phyloP scores from a whole-genome alignment of 202 grass and related monocot genomes.

The Panicum hallii region DNA sequence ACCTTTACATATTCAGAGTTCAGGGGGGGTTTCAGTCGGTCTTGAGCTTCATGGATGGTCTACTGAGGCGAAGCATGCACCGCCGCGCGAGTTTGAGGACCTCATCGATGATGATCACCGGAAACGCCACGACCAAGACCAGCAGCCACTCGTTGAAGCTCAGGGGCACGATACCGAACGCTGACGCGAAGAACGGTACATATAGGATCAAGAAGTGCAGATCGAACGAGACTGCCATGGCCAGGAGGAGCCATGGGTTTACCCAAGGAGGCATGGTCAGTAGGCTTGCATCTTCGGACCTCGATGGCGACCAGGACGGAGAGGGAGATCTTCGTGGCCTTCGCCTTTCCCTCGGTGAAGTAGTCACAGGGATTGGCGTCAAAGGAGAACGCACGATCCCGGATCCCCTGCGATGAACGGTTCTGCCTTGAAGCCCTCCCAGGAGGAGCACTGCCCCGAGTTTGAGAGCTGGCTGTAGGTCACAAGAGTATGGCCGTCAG shows the following conservation, averaged over 20 bases:
- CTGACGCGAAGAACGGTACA: constrained; percentile 69
- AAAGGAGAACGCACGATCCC: too few species aligned
- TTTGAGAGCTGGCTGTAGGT: too few species aligned
- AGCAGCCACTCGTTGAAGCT: constrained; percentile 90
- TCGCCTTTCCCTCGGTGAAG: too few species aligned
- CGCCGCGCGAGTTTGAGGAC: background rate
- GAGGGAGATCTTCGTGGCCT: constrained; percentile 60
- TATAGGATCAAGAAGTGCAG: constrained; percentile 94
- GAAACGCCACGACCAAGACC: constrained; percentile 54
- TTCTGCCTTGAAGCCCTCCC: too few species aligned
- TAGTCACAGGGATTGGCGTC: too few species aligned
- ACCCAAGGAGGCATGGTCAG: constrained; percentile 93
- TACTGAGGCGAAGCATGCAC: too few species aligned
- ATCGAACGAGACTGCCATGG: constrained; percentile 79
- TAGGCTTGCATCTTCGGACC: constrained; percentile 84
- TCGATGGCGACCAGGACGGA: constrained; percentile 87
- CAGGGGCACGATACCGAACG: constrained; percentile 84
- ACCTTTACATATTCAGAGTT: background rate
- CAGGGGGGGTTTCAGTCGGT: background rate
- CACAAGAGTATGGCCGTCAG: too few species aligned
- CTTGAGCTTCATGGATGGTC: too few species aligned
- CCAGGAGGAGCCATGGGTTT: constrained; percentile 83
- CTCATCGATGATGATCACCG: constrained; percentile 45
- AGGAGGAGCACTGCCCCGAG: too few species aligned
- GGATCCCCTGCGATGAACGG: too few species aligned